Evolutionary conservation across 2,329 filamentous ascomycete genomes (phyloP).

Genomic region (Claviceps monticola): DNA sequence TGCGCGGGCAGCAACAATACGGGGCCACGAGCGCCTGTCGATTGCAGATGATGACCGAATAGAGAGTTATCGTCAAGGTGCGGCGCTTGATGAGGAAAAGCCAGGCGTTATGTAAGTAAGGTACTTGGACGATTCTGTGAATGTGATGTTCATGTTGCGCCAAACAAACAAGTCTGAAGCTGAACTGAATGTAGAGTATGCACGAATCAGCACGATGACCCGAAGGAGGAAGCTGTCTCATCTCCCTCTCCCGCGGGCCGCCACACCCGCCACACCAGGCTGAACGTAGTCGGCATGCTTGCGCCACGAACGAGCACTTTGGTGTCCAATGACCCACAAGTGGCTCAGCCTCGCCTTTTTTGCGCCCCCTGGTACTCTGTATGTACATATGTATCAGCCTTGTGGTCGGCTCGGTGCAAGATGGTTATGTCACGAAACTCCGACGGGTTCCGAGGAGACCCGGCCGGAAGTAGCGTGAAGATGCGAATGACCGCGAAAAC

Average conservation of each 20-base stretch:
- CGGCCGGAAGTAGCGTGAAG: conserved; percentile 8
- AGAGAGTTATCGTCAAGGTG: not conserved
- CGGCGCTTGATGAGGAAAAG: too few species aligned
- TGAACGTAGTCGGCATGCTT: not conserved
- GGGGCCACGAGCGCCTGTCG: not conserved
- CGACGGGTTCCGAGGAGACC: conserved; percentile 18
- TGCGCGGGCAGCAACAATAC: not conserved
- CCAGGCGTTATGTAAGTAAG: not conserved
- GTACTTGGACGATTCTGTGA: not conserved
- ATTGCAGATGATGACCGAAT: not conserved
- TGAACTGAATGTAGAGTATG: not conserved
- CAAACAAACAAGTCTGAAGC: not conserved
- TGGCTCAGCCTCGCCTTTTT: not conserved
- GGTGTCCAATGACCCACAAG: not conserved
- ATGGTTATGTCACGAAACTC: conserved; percentile 9
- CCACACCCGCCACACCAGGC: conserved; percentile 1
- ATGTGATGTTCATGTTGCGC: not conserved
- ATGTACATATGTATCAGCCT: not conserved
- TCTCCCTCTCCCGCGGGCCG: not conserved
- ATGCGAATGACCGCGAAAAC: conserved; percentile 7
- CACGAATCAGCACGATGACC: too few species aligned
- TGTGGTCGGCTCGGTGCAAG: not conserved
- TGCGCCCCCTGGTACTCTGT: not conserved
- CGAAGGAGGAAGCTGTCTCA: too few species aligned
- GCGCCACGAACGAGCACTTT: conserved; percentile 5